Evolutionary conservation across 805 yeast species (phyloP).

Genomic region (Saturnispora quitensis): DNA sequence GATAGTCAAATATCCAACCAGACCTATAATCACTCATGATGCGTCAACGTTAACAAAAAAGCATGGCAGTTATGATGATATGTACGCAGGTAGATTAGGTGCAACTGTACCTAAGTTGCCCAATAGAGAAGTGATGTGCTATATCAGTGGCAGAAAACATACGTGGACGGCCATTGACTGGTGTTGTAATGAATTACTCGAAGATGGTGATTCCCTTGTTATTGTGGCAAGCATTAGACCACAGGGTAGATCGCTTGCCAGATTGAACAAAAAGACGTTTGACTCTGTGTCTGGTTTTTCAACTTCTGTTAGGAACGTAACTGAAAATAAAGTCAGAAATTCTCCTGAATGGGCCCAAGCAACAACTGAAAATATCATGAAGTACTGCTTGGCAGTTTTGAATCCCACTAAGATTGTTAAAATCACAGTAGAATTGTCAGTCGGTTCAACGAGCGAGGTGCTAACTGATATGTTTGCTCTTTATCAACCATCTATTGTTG

Average conservation of each 20-base stretch:
- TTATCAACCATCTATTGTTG: constrained; percentile 52
- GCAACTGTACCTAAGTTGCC: constrained; percentile 31
- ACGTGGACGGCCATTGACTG: constrained; percentile 82
- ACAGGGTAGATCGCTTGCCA: constrained; percentile 16
- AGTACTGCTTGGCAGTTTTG: constrained; percentile 39
- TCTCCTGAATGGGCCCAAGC: constrained; percentile 39
- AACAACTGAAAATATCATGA: constrained; percentile 42
- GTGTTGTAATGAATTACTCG: constrained; percentile 44
- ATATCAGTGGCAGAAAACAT: constrained; percentile 61
- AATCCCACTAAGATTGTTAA: constrained; percentile 39
- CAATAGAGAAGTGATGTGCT: constrained; percentile 48
- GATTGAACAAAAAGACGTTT: constrained; percentile 15
- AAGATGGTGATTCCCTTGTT: constrained; percentile 59
- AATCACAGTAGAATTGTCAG: constrained; percentile 51
- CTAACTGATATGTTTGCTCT: constrained; percentile 50
- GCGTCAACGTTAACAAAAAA: constrained; percentile 36
- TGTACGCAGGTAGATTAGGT: constrained; percentile 33
- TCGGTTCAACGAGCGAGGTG: constrained; percentile 48
- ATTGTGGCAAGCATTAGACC: constrained; percentile 46
- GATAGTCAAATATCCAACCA: constrained; percentile 25
- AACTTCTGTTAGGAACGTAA: constrained; percentile 8
- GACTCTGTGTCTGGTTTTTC: constrained; percentile 8
- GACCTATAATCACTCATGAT: constrained; percentile 32
- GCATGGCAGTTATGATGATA: constrained; percentile 39
- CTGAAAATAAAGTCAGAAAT: constrained; percentile 31